phyloP scores from a whole-genome alignment of 1,139 yeast species.

The Nakaseomyces uthaithaninus region DNA sequence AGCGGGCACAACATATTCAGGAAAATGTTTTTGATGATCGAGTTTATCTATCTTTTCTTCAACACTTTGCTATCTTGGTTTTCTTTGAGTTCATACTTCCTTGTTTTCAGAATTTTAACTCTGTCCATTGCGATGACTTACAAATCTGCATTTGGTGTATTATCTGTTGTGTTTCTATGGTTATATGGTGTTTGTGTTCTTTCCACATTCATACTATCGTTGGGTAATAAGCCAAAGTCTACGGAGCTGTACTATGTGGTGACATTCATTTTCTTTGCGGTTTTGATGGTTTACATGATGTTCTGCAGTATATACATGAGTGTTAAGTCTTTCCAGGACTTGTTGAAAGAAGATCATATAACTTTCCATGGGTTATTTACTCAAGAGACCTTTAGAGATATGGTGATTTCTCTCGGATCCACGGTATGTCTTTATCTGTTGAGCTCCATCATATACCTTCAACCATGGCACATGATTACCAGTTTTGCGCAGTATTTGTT shows the following conservation, averaged over 20 bases:
- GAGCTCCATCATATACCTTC: conserved; percentile 72
- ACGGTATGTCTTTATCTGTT: conserved; percentile 76
- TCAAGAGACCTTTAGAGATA: conserved; percentile 62
- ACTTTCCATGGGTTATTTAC: conserved; percentile 39
- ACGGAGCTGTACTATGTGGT: conserved; percentile 73
- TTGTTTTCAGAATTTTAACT: conserved; percentile 73
- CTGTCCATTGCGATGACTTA: conserved; percentile 53
- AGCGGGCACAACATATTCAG: conserved; percentile 71
- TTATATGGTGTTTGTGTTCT: conserved; percentile 79
- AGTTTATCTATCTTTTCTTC: conserved; percentile 66
- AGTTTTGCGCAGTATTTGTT: conserved; percentile 79
- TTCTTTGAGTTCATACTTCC: conserved; percentile 68
- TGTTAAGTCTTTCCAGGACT: conserved; percentile 52
- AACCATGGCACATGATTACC: conserved; percentile 92
- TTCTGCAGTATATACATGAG: conserved; percentile 84
- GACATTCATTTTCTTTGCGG: conserved; percentile 84
- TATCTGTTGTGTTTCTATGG: conserved; percentile 83
- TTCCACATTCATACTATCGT: conserved; percentile 81
- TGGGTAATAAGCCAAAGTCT: conserved; percentile 93
- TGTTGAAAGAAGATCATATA: conserved; percentile 24
- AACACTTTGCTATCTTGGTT: conserved; percentile 71
- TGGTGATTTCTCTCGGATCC: conserved; percentile 76
- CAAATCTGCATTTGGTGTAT: conserved; percentile 60
- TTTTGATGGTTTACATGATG: conserved; percentile 84
- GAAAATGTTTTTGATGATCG: conserved; percentile 64